phyloP scores from a whole-genome alignment of 352 stramenopile species.

The Phytophthora lateralis region DNA sequence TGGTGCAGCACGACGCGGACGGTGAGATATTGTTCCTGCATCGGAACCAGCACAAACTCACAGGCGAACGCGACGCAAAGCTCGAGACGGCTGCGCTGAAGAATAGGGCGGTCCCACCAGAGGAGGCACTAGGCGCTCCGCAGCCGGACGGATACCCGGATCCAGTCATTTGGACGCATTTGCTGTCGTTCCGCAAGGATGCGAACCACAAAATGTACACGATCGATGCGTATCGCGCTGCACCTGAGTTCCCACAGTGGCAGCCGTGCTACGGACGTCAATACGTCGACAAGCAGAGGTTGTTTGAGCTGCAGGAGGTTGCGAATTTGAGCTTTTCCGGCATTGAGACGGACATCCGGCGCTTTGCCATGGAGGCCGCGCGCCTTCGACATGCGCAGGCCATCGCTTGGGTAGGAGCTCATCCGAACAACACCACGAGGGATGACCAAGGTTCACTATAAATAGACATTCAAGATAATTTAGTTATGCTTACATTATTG shows the following conservation, averaged over 20 bases:
- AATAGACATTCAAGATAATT: conserved; percentile 22
- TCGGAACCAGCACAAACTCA: conserved; percentile 53
- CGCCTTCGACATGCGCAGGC: conserved; percentile 19
- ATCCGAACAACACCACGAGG: conserved; percentile 12
- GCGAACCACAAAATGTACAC: conserved; percentile 41
- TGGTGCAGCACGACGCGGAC: conserved; percentile 48
- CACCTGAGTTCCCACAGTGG: conserved; percentile 38
- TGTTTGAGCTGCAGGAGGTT: conserved; percentile 29
- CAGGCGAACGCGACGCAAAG: conserved; percentile 17
- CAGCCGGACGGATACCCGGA: conserved; percentile 37
- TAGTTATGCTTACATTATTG: conserved; percentile 17
- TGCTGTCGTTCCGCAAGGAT: conserved; percentile 59
- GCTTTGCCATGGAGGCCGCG: conserved; percentile 25
- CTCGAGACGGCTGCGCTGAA: conserved; percentile 14
- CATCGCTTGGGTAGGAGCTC: conserved; percentile 6
- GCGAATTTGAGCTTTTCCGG: conserved; percentile 17
- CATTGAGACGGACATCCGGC: conserved; percentile 27
- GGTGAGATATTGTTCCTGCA: conserved; percentile 52
- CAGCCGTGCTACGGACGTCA: conserved; percentile 64
- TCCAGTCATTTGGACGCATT: conserved; percentile 64
- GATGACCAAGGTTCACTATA: conserved; percentile 3
- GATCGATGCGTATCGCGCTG: conserved; percentile 57
- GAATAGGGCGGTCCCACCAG: conserved; percentile 19
- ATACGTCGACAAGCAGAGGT: conserved; percentile 10
- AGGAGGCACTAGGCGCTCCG: conserved; percentile 20